These are phyloP conservation scores for Colletotrichum noveboracense DNA, from an alignment of 2,329 filamentous ascomycete species.

Conservation along the genomic window DNA sequence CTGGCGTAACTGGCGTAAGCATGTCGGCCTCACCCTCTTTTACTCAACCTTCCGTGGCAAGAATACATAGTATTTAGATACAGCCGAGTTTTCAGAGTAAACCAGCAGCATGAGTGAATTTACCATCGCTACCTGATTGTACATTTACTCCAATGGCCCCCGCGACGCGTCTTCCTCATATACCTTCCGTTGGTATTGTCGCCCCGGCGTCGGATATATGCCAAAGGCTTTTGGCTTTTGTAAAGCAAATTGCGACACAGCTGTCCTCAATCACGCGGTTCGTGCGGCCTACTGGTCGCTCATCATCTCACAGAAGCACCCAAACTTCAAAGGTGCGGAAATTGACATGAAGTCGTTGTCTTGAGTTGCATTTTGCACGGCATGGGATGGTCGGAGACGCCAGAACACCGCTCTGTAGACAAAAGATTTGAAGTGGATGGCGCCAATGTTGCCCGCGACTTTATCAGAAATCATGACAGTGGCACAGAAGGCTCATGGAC, in stretches of 20 bases:
- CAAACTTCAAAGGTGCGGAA: neutral
- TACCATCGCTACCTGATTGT: too few relatives aligned
- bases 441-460: neutral
- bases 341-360: neutral
- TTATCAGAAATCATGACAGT: fast-evolving
- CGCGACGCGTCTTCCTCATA: neutral
- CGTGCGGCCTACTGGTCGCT: neutral
- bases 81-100: fast-evolving
- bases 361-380: neutral
- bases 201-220: fast-evolving
- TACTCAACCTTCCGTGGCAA: neutral
- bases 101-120: fast-evolving
- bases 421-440: neutral
- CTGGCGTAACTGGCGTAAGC: neutral
- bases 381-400: neutral
- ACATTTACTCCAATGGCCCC: neutral
- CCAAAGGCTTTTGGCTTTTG: neutral
- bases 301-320: neutral
- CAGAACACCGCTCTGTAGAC: neutral
- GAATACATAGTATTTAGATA: neutral
- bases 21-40: neutral
- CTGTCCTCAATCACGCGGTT: neutral
- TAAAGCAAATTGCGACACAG: neutral
- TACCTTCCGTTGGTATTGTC: neutral
- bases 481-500: neutral